Percentiles rank a stretch among this genome's conserved stretches.
Conservation (phyloP, 306 rosid genomes). For the Quercus alba region DNA sequence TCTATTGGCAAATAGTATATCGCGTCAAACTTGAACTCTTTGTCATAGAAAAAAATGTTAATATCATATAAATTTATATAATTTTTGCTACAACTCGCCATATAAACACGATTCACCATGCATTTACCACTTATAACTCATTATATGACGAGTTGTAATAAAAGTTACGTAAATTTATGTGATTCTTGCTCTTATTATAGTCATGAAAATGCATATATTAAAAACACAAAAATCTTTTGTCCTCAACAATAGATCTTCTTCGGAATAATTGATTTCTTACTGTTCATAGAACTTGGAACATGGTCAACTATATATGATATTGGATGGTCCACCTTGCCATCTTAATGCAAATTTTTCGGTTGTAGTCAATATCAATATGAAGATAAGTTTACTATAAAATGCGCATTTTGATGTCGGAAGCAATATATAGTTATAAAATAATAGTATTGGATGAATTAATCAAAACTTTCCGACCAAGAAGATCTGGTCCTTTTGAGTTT, state of each 20-base stretch:
- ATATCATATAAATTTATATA: too few species aligned
- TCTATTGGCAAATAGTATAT: too few species aligned
- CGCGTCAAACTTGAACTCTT: too few species aligned
- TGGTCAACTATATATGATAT: not conserved
- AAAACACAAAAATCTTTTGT: too few species aligned
- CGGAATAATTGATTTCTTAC: not conserved
- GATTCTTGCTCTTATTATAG: too few species aligned
- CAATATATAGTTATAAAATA: not conserved
- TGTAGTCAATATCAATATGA: not conserved
- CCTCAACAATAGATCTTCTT: too few species aligned
- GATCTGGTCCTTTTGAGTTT: not conserved
- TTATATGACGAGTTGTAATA: too few species aligned
- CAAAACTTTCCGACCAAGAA: not conserved
- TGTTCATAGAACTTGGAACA: not conserved
- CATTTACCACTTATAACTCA: too few species aligned
- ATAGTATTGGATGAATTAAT: not conserved
- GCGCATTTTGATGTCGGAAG: slow-evolving; percentile 17
- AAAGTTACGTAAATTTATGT: fast-evolving
- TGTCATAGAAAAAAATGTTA: too few species aligned
- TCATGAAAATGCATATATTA: too few species aligned
- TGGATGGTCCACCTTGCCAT: not conserved
- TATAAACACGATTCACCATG: fast-evolving
- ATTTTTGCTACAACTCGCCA: too few species aligned
- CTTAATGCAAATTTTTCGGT: not conserved
- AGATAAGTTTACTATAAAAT: not conserved